Percentiles rank a stretch among this genome's conserved stretches.
Conservation (phyloP, 148 eudicot genomes). For the Vaccinium macrocarpon region DNA sequence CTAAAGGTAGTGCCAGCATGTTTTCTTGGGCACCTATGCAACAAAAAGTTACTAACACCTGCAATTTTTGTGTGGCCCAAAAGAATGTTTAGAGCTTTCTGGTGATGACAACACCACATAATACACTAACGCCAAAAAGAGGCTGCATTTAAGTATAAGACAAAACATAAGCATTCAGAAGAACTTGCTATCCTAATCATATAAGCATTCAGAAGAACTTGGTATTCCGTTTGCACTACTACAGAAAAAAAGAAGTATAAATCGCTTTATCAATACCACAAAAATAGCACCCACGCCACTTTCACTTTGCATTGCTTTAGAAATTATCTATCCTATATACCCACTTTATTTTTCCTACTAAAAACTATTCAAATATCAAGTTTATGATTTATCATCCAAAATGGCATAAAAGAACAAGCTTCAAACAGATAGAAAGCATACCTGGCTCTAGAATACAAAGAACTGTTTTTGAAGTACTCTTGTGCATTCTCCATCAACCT, state of each 20-base stretch:
- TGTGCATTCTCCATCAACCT: slow-evolving; percentile 76
- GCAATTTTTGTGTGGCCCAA: neutral
- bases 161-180: neutral
- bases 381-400: neutral
- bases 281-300: neutral
- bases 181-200: neutral
- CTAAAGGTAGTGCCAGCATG: neutral
- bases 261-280: neutral
- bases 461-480: slow-evolving; percentile 68
- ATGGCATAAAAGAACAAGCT: neutral
- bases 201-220: neutral
- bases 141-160: neutral
- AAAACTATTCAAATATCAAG: neutral
- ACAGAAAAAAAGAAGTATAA: neutral
- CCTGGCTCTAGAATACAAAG: slow-evolving; percentile 68
- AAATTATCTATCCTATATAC: neutral
- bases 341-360: neutral
- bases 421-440: slow-evolving; percentile 15
- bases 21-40: neutral
- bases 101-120: neutral
- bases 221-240: neutral
- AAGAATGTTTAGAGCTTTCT: neutral
- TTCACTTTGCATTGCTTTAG: neutral
- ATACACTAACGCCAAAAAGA: neutral
- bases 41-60: neutral